Conservation (phyloP, 2,329 filamentous ascomycete genomes). For the Metarhizium humberi region DNA sequence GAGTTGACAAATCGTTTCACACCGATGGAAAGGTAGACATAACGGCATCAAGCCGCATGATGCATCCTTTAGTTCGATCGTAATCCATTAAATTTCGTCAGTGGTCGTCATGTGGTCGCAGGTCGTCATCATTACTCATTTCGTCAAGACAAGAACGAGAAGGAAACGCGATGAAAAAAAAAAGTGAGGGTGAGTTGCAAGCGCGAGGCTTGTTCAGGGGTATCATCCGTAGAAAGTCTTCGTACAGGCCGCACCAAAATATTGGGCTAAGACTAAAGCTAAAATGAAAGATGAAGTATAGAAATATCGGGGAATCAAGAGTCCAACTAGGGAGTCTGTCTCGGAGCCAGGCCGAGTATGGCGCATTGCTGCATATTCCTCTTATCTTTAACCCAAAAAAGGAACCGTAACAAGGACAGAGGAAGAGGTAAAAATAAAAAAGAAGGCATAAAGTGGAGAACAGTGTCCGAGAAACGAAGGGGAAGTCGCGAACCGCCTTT, state of each 20-base stretch:
- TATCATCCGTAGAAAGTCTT: constrained; percentile 11
- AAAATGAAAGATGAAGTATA: constrained; percentile 6
- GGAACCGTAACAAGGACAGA: constrained; percentile 16
- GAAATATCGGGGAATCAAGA: constrained; percentile 16
- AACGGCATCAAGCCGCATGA: constrained; percentile 23
- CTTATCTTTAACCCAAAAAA: constrained; percentile 35
- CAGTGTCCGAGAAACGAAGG: constrained; percentile 14
- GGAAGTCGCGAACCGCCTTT: constrained; percentile 34
- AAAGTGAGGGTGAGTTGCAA: constrained; percentile 23
- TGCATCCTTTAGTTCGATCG: constrained; percentile 12
- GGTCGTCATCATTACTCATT: constrained; percentile 34
- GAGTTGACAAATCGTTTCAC: constrained; percentile 15
- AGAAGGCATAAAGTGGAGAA: constrained; percentile 15
- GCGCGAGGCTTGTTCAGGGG: constrained; percentile 8
- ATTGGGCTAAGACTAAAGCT: constrained; percentile 10
- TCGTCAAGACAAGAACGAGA: constrained; percentile 31
- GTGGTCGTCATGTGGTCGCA: constrained; percentile 17
- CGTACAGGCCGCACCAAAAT: constrained; percentile 16
- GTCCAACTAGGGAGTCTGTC: constrained; percentile 26
- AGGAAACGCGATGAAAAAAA: constrained; percentile 20
- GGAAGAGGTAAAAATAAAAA: constrained; percentile 20
- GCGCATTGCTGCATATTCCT: constrained; percentile 57
- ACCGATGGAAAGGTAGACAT: constrained; percentile 17
- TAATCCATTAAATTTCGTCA: constrained; percentile 12
- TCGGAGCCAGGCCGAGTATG: constrained; percentile 38